Evolutionary conservation across 2,329 filamentous ascomycete genomes (phyloP).

Genomic region (Cryphonectria parasitica): DNA sequence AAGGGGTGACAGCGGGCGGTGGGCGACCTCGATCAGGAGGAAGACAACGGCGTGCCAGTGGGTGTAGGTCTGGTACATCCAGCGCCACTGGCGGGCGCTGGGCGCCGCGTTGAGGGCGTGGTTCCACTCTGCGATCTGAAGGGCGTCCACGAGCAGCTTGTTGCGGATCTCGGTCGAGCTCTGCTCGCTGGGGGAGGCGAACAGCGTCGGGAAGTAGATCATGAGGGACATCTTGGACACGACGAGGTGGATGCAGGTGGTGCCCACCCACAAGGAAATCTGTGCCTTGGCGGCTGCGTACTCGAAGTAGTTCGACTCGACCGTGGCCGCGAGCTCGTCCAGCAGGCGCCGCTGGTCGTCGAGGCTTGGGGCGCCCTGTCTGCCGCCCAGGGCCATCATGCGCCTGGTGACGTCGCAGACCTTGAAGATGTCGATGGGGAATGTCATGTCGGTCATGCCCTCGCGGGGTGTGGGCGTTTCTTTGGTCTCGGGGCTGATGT

Average conservation of each 20-base stretch:
- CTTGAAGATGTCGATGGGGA: slow-evolving; percentile 50
- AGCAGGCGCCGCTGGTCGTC: slow-evolving; percentile 50
- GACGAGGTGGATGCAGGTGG: slow-evolving; percentile 61
- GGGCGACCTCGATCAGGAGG: slow-evolving; percentile 54
- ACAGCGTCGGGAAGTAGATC: slow-evolving; percentile 74
- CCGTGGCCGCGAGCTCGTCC: slow-evolving; percentile 47
- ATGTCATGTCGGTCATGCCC: slow-evolving; percentile 63
- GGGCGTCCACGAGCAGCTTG: slow-evolving; percentile 52
- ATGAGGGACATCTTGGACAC: slow-evolving; percentile 80
- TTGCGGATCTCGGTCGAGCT: slow-evolving; percentile 45
- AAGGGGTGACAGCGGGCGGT: slow-evolving; percentile 48
- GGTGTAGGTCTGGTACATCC: slow-evolving; percentile 62
- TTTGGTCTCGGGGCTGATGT: slow-evolving; percentile 53
- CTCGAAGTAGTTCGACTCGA: slow-evolving; percentile 49
- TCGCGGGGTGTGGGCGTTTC: slow-evolving; percentile 50
- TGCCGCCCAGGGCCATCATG: slow-evolving; percentile 40
- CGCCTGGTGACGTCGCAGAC: slow-evolving; percentile 42
- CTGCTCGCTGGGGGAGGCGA: slow-evolving; percentile 44
- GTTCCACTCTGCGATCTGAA: slow-evolving; percentile 60
- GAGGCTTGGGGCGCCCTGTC: slow-evolving; percentile 31
- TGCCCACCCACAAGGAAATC: slow-evolving; percentile 44
- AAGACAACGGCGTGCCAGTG: slow-evolving; percentile 64
- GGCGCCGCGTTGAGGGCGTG: slow-evolving; percentile 55
- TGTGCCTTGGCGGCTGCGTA: slow-evolving; percentile 39
- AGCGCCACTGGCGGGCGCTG: slow-evolving; percentile 56